These are phyloP conservation scores for Naganishia liquefaciens DNA, from an alignment of 1,284 basidiomycete species.

Conservation along the genomic window DNA sequence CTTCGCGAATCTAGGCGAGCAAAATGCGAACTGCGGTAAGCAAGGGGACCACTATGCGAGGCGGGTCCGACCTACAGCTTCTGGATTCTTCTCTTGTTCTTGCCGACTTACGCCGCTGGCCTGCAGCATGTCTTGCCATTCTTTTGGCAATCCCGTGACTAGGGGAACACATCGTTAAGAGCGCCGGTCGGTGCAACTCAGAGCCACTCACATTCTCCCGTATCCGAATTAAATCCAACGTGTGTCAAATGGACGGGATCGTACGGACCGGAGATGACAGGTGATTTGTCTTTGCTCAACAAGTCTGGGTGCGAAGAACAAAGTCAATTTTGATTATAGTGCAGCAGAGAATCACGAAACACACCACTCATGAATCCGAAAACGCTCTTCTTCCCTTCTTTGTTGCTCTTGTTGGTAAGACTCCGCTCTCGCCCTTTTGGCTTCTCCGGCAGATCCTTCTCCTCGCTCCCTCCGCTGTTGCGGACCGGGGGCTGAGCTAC, in stretches of 20 bases:
- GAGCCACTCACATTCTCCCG: conserved; percentile 73
- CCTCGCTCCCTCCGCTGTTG: conserved; percentile 29
- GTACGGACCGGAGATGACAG: conserved; percentile 87
- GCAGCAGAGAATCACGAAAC: conserved; percentile 26
- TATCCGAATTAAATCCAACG: conserved; percentile 98
- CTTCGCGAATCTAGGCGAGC: conserved; percentile 72
- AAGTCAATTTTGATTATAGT: too few species aligned
- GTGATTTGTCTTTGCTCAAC: conserved; percentile 67
- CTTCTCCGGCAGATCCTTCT: conserved; percentile 48
- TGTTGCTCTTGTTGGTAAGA: conserved; percentile 52
- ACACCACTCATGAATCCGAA: conserved; percentile 54
- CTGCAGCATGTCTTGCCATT: conserved; percentile 97
- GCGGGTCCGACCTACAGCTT: conserved; percentile 63
- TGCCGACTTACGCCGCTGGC: conserved; percentile 92
- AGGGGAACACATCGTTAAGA: not conserved
- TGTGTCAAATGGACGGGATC: conserved; percentile 99
- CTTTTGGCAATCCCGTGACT: conserved; percentile 91
- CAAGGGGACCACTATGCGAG: too few species aligned
- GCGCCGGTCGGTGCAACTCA: conserved; percentile 37
- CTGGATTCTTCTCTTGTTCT: conserved; percentile 97
- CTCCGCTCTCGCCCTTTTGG: conserved; percentile 50
- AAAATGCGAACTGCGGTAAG: not conserved
- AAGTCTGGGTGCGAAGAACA: too few species aligned
- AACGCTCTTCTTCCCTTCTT: conserved; percentile 53
- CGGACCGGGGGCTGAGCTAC: conserved; percentile 20